A percentile compares a stretch with the other conserved stretches of the same genome.
Conservation (phyloP, 768 basidiomycete species). For the Mycena latifolia region DNA sequence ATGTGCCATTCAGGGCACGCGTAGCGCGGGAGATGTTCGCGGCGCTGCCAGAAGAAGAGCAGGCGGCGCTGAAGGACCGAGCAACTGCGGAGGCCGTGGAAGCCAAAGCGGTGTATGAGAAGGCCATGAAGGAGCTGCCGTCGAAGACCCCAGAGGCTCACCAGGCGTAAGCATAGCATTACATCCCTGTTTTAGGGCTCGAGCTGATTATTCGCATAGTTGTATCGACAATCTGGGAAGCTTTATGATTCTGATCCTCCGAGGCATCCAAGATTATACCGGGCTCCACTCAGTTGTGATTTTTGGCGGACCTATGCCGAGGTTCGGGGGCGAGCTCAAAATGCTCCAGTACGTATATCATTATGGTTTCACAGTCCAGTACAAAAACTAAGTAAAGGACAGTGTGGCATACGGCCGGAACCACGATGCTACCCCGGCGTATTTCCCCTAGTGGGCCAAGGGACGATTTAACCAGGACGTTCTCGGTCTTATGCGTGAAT, state of each 20-base stretch:
- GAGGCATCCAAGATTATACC: slow-evolving; percentile 4
- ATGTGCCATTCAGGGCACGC: neutral
- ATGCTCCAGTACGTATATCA: slow-evolving; percentile 9
- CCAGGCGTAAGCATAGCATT: neutral
- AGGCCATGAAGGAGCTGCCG: neutral
- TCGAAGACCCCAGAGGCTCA: slow-evolving; percentile 1
- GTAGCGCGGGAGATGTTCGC: slow-evolving; percentile 13
- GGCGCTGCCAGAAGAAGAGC: neutral
- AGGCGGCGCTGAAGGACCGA: neutral
- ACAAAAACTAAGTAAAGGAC: neutral
- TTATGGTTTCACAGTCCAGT: neutral
- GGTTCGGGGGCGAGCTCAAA: slow-evolving; percentile 6
- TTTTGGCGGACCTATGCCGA: slow-evolving; percentile 19
- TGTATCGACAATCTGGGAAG: neutral
- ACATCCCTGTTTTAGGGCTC: neutral
- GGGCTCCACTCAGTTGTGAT: slow-evolving; percentile 8
- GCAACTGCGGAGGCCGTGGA: neutral
- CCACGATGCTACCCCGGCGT: neutral
- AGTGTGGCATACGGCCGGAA: neutral
- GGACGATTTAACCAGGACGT: neutral
- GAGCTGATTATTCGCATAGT: neutral
- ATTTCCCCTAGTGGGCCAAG: neutral
- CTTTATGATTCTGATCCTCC: neutral
- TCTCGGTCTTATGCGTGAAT: neutral
- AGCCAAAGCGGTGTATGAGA: neutral